Evolutionary conservation across 2,329 filamentous ascomycete genomes (phyloP).

Genomic region (Neobulgaria alba): DNA sequence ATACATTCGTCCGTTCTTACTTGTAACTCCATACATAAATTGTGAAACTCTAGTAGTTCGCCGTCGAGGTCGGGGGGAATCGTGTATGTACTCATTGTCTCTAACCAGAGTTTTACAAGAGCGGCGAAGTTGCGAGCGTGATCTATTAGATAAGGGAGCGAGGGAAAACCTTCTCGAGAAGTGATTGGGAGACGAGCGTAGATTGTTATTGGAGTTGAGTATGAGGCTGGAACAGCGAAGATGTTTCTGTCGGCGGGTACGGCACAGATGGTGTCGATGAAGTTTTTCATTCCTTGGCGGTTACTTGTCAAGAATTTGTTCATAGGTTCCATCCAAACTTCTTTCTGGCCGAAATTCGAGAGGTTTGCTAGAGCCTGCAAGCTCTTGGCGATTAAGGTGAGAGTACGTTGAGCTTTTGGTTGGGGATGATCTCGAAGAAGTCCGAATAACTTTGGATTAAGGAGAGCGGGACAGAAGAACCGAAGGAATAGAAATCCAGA

Average conservation of each 20-base stretch:
- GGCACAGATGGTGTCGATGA: conserved; percentile 78
- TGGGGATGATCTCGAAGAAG: conserved; percentile 76
- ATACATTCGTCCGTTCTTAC: conserved; percentile 27
- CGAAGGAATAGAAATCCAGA: conserved; percentile 90
- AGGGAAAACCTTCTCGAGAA: conserved; percentile 85
- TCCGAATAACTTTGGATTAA: conserved; percentile 91
- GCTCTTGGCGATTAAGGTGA: conserved; percentile 88
- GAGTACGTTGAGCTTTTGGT: conserved; percentile 71
- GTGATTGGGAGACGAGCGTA: conserved; percentile 70
- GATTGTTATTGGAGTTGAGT: conserved; percentile 88
- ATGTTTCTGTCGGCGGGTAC: conserved; percentile 65
- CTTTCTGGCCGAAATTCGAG: conserved; percentile 85
- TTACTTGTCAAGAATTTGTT: conserved; percentile 75
- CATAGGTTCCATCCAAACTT: conserved; percentile 99
- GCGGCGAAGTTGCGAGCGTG: conserved; percentile 77
- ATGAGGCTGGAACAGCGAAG: conserved; percentile 66
- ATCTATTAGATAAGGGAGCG: conserved; percentile 86
- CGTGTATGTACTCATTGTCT: conserved; percentile 32
- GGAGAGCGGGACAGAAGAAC: conserved; percentile 92
- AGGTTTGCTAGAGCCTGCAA: conserved; percentile 87
- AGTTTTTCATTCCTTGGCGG: conserved; percentile 73
- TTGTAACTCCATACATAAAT: conserved; percentile 26
- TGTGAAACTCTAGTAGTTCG: conserved; percentile 26
- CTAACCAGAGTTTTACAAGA: conserved; percentile 73
- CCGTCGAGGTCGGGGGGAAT: conserved; percentile 19